A percentile compares a stretch with the other conserved stretches of the same genome.
Evolutionary conservation across 768 basidiomycete genomes (phyloP).

Genomic region (Suillus placidus): DNA sequence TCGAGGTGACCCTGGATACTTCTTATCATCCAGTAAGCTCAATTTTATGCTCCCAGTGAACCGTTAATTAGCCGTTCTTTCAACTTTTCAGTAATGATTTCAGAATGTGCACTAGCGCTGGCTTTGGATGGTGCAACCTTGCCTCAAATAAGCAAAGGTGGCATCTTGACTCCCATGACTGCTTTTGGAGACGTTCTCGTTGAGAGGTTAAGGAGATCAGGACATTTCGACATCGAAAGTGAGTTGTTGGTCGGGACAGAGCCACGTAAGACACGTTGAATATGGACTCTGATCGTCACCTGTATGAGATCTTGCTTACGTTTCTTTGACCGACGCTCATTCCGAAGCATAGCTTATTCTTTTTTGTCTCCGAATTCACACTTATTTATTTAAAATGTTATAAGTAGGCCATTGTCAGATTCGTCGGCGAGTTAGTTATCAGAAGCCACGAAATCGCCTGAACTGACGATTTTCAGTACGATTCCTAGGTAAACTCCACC

Average conservation of each 20-base stretch:
- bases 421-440: background rate
- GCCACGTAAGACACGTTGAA: constrained; percentile 17
- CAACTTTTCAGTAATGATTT: constrained; percentile 62
- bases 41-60: background rate
- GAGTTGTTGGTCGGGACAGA: constrained; percentile 35
- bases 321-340: background rate
- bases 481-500: too few relatives aligned
- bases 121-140: constrained; percentile 58
- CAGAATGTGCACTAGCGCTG: constrained; percentile 76
- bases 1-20: constrained; percentile 79
- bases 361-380: background rate
- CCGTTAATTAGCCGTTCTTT: constrained; percentile 8
- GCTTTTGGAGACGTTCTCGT: constrained; percentile 81
- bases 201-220: constrained; percentile 62
- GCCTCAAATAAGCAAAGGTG: constrained; percentile 57
- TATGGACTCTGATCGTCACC: background rate
- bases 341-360: background rate
- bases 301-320: background rate
- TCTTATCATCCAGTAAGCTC: constrained; percentile 53
- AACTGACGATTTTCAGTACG: background rate
- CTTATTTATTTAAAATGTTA: background rate
- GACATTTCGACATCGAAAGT: constrained; percentile 59
- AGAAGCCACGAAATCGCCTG: background rate
- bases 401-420: background rate
- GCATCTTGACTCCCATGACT: constrained; percentile 80